phyloP scores from a whole-genome alignment of 495 filamentous ascomycete genomes.

The Astrothelium subdiscretum region DNA sequence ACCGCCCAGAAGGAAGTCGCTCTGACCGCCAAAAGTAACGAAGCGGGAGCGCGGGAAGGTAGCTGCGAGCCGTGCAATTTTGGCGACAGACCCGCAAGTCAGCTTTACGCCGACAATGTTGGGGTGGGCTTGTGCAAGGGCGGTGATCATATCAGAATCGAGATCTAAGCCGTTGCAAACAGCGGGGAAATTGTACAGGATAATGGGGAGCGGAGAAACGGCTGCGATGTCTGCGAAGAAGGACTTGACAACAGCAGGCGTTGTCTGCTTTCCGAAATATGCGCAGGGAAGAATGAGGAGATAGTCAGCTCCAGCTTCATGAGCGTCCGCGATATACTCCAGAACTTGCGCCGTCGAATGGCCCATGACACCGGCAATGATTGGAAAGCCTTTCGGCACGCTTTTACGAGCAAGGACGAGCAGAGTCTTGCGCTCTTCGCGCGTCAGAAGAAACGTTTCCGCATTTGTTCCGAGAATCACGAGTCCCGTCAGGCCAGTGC shows the following conservation, averaged over 20 bases:
- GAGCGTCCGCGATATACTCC: slow-evolving; percentile 45
- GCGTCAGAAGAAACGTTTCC: slow-evolving; percentile 12
- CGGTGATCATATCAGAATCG: slow-evolving; percentile 46
- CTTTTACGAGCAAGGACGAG: slow-evolving; percentile 1
- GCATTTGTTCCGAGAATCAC: slow-evolving; percentile 12
- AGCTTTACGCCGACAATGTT: slow-evolving; percentile 56
- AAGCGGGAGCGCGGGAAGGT: slow-evolving; percentile 44
- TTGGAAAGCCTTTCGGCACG: slow-evolving; percentile 3
- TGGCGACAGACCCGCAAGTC: slow-evolving; percentile 56
- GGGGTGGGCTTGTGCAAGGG: slow-evolving; percentile 34
- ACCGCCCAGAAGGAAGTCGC: slow-evolving; percentile 55
- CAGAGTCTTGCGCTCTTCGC: slow-evolving; percentile 6
- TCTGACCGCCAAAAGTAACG: slow-evolving; percentile 53
- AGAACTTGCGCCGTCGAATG: slow-evolving; percentile 51
- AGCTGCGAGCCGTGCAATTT: slow-evolving; percentile 44
- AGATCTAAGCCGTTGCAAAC: slow-evolving; percentile 60
- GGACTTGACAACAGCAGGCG: slow-evolving; percentile 40
- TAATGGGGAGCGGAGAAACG: slow-evolving; percentile 40
- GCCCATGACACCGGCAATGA: slow-evolving; percentile 33
- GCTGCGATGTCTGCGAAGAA: slow-evolving; percentile 51
- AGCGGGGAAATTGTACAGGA: slow-evolving; percentile 60
- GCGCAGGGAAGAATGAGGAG: slow-evolving; percentile 47
- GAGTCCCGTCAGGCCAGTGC: slow-evolving; percentile 8
- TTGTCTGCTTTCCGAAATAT: slow-evolving; percentile 51
- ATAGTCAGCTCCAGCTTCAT: slow-evolving; percentile 45